These are phyloP conservation scores for Geotrichum siamense DNA, from an alignment of 1,139 yeast genomes.

Conservation along the genomic window DNA sequence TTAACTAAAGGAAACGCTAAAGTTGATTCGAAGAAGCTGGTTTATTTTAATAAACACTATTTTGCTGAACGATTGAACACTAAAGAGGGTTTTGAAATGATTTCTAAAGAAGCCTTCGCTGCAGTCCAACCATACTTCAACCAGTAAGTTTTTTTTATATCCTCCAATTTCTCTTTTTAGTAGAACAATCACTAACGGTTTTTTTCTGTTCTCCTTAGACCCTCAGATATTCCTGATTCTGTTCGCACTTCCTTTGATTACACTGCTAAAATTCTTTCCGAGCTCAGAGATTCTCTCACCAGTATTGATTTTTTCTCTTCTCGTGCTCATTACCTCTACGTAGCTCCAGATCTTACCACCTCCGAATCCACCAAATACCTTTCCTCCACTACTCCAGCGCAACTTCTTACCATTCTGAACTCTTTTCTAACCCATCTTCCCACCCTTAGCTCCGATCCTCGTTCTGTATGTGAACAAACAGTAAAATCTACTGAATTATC, in stretches of 20 bases:
- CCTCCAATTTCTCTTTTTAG: background rate
- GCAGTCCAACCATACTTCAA: conserved; percentile 19
- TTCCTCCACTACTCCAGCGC: background rate
- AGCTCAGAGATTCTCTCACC: conserved; percentile 21
- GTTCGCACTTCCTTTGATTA: conserved; percentile 18
- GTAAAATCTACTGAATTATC: conserved; percentile 2
- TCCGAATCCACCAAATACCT: conserved; percentile 29
- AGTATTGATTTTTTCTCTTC: conserved; percentile 22
- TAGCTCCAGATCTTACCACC: conserved; percentile 21
- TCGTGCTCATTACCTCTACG: conserved; percentile 21
- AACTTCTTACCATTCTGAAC: background rate
- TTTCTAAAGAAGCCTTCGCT: conserved; percentile 16
- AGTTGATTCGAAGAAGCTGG: conserved; percentile 70
- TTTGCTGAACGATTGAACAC: conserved; percentile 28
- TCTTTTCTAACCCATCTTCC: conserved; percentile 5
- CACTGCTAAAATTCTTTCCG: conserved; percentile 20
- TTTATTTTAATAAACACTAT: conserved; percentile 68
- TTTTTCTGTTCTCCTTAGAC: conserved; percentile 1
- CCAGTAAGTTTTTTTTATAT: conserved; percentile 1
- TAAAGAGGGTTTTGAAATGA: conserved; percentile 18
- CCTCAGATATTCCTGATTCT: conserved; percentile 20
- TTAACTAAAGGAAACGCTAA: conserved; percentile 91
- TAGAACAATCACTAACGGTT: too few species aligned
- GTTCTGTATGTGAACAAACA: conserved; percentile 9
- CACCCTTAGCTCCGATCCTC: conserved; percentile 3